These are phyloP conservation scores for Chlorella variabilis DNA, from an alignment of 163 green algal genomes.

Conservation along the genomic window DNA sequence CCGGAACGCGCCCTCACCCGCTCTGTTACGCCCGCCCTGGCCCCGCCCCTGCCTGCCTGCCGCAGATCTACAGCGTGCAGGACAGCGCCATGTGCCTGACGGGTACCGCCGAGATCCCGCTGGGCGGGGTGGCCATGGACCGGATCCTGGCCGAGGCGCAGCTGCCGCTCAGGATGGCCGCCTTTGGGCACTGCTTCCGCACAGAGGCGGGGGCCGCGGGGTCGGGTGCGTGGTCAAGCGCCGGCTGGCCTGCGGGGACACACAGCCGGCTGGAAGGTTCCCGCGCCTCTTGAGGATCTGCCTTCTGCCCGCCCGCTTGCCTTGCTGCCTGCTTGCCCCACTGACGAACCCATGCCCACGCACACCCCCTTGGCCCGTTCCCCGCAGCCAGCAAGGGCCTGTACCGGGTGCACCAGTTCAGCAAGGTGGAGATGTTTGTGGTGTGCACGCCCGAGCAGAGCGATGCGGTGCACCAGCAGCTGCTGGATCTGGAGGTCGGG, in stretches of 20 bases:
- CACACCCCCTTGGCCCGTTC: no score
- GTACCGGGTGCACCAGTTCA: constrained; percentile 99
- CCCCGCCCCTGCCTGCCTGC: neutral
- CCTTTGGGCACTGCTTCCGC: constrained; percentile 96
- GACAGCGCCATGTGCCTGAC: constrained; percentile 90
- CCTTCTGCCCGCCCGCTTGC: no score
- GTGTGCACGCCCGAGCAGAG: constrained; percentile 90
- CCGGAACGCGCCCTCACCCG: no score
- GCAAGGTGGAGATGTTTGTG: constrained; percentile 99
- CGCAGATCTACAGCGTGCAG: constrained; percentile 87
- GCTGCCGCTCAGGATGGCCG: constrained; percentile 91
- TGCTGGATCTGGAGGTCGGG: constrained; percentile 90
- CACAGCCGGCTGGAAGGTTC: no score
- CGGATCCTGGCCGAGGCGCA: constrained; percentile 77
- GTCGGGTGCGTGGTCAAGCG: neutral
- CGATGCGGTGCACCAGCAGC: constrained; percentile 91
- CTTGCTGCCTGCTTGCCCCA: neutral
- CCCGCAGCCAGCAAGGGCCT: constrained; percentile 74
- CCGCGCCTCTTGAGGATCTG: no score
- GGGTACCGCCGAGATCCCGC: constrained; percentile 95
- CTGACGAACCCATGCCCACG: no score
- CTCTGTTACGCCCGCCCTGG: no score
- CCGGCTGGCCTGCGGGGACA: no score
- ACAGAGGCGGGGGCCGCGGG: constrained; percentile 95
- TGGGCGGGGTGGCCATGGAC: constrained; percentile 94